Evolutionary conservation across 2,329 filamentous ascomycete species (phyloP).

Genomic region (Coniochaeta pulveracea): DNA sequence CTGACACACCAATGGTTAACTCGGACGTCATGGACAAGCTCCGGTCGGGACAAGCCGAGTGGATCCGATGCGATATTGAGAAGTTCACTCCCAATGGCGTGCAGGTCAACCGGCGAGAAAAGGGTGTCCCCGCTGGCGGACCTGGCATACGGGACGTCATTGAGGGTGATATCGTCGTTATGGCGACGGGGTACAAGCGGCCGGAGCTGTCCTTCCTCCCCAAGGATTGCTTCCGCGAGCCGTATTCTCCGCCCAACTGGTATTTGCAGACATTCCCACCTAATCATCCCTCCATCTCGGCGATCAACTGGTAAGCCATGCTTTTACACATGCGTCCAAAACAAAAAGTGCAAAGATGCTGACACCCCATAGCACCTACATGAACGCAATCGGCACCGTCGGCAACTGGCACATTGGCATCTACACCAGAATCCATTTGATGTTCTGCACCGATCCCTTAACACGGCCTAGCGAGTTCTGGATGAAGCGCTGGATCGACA

Average conservation of each 20-base stretch:
- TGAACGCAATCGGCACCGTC: slow-evolving; percentile 70
- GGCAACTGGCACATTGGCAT: slow-evolving; percentile 87
- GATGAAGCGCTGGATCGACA: slow-evolving; percentile 83
- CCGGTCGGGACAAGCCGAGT: slow-evolving; percentile 58
- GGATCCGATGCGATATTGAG: slow-evolving; percentile 73
- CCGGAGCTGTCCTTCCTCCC: slow-evolving; percentile 67
- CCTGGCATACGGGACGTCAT: slow-evolving; percentile 57
- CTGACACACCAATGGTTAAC: slow-evolving; percentile 80
- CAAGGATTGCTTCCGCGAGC: slow-evolving; percentile 57
- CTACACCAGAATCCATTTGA: slow-evolving; percentile 74
- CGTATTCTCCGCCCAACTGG: slow-evolving; percentile 75
- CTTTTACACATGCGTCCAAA: not conserved
- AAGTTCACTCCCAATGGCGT: slow-evolving; percentile 53
- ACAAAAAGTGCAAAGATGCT: not conserved
- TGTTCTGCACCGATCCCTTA: slow-evolving; percentile 74
- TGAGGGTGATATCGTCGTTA: slow-evolving; percentile 64
- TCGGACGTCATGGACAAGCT: slow-evolving; percentile 68
- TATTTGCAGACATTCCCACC: slow-evolving; percentile 82
- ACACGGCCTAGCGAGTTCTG: slow-evolving; percentile 58
- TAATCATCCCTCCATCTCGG: slow-evolving; percentile 58
- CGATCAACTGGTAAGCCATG: slow-evolving; percentile 51
- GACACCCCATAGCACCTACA: slow-evolving; percentile 49
- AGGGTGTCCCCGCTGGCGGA: slow-evolving; percentile 65
- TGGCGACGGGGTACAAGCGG: slow-evolving; percentile 74
- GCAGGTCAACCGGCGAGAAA: slow-evolving; percentile 57